Base-by-base conservation (phyloP, 257 asterid genomes). In the Plantago ovata region DNA sequence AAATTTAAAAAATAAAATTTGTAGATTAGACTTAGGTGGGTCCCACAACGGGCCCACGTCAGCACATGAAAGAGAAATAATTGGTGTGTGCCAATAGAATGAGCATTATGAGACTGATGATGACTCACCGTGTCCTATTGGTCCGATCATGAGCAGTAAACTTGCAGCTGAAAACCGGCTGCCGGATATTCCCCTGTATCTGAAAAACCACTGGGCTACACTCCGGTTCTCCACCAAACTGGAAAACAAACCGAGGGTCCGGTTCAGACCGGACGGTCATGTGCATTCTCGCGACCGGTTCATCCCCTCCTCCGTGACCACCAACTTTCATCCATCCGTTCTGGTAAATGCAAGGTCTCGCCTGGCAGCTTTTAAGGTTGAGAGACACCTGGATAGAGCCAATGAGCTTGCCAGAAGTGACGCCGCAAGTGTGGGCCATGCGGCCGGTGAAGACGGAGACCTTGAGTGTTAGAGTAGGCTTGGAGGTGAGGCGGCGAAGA, bases 141-240 rank as follows among this genome's bases (percentile, higher is more conserved):
- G 64, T 80, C 62, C 92, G 80, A 61, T 86, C 97, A 28, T 28
- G 36, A 28, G 95, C 95, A 65, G 68, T 81, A 65, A 89, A 89
- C 68, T 89, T 89, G 73, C 97, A 86, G 77, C 97, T 89, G 61
- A 89, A 89, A 80, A 89, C 89, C 77, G 97, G 97, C 70, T 86
- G 97, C 61, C 86, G 24, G 3, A 86, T 86, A 56, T 72, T 86
- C 73, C 87, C 94, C 58, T 89, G 94, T 64, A 86, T 77, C 79
- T 89, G 97, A 44, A 78, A 86, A 36, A 89, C 92, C 10, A 89
- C 94, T 61, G 97, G 95, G 66, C 95, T 89, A 46, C 94, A 83
- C 75, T 89, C 89, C 75, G 97, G 97, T 58, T 85, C 97, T 12
- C 95, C 94, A 10, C 92, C 97, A 57, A 89, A 89, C 66, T 89